These are phyloP conservation scores for Coelastrella sp. DNA, from an alignment of 139 green algal species.

Conservation along the genomic window DNA sequence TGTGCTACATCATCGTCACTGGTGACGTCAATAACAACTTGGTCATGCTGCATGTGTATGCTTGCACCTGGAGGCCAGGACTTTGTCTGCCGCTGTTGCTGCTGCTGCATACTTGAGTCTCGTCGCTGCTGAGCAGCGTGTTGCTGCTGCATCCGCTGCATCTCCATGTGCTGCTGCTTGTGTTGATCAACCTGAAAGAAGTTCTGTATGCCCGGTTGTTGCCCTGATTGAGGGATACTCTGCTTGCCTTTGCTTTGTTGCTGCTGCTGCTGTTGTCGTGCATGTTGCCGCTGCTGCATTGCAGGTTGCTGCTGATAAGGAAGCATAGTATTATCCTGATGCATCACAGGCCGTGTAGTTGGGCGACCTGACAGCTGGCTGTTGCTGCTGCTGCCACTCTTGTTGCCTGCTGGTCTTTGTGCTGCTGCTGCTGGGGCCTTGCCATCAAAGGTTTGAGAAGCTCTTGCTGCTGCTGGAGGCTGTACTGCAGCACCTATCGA, in stretches of 20 bases:
- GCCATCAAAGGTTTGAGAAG: background rate
- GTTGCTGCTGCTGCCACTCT: no score
- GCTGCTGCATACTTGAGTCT: background rate
- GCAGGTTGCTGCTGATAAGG: constrained; percentile 20
- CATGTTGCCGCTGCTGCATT: constrained; percentile 14
- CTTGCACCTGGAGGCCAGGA: background rate
- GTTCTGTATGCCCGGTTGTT: background rate
- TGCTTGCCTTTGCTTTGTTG: background rate
- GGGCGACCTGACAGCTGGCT: constrained; percentile 20
- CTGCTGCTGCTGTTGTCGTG: constrained; percentile 15
- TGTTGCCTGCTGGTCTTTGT: background rate
- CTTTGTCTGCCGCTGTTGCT: background rate
- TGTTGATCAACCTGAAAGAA: constrained; percentile 17
- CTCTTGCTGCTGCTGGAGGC: background rate
- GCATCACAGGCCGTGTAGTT: constrained; percentile 10
- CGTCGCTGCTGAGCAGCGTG: background rate
- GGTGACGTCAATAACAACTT: no score
- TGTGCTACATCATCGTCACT: background rate
- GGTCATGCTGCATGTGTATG: no score
- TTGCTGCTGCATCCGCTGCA: constrained; percentile 12
- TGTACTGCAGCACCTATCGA: background rate
- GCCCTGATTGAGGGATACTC: background rate
- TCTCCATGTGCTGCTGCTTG: constrained; percentile 9
- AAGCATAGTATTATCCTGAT: constrained; percentile 3
- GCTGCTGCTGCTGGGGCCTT: background rate